Evolutionary conservation across 2,329 filamentous ascomycete species (phyloP).

Genomic region (Xylaria sp.): DNA sequence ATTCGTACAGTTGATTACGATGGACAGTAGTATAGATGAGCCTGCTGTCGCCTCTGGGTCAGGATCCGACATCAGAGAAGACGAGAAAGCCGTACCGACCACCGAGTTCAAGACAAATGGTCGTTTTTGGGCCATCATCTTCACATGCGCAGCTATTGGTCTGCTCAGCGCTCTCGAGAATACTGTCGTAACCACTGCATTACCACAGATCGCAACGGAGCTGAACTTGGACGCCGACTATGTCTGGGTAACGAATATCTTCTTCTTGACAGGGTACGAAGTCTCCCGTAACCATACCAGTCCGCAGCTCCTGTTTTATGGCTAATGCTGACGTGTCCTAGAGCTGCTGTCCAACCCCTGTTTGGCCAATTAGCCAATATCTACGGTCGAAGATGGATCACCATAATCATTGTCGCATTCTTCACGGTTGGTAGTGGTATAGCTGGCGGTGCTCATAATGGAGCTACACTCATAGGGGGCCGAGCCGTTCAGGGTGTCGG

Average conservation of each 20-base stretch:
- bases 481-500: conserved; percentile 55
- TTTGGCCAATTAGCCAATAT: conserved; percentile 57
- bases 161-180: conserved; percentile 20
- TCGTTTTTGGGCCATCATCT: conserved; percentile 20
- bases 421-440: conserved; percentile 58
- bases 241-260: conserved; percentile 15
- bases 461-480: conserved; percentile 54
- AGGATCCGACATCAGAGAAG: background rate
- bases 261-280: conserved; percentile 14
- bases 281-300: background rate
- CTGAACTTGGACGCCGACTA: conserved; percentile 3
- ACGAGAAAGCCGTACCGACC: conserved; percentile 2
- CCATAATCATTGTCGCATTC: conserved; percentile 50
- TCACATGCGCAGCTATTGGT: conserved; percentile 7
- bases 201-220: conserved; percentile 3
- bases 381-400: conserved; percentile 55
- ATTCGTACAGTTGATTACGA: no score
- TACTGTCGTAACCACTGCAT: conserved; percentile 14
- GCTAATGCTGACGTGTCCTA: conserved; percentile 15
- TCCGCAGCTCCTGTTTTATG: background rate
- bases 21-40: conserved; percentile 1
- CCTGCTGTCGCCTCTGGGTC: background rate
- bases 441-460: conserved; percentile 52
- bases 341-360: conserved; percentile 50
- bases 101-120: conserved; percentile 10